Evolutionary conservation across 2,329 filamentous ascomycete genomes (phyloP).

Genomic region (Hypoxylon rubiginosum): DNA sequence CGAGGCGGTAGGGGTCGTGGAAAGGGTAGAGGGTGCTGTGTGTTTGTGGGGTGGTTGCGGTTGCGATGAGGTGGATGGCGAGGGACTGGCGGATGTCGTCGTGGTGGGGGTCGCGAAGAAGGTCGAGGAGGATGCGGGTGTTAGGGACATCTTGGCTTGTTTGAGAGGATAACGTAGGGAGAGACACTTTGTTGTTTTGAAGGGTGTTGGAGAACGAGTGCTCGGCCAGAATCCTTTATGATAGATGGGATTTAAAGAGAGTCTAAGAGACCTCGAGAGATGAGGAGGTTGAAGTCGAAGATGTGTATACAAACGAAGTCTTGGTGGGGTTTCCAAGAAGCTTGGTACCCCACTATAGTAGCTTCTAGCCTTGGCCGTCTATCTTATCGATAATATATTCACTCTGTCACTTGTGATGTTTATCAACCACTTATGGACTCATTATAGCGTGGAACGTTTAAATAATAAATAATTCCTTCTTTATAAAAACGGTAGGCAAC

Average conservation of each 20-base stretch:
- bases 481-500: conserved; percentile 3
- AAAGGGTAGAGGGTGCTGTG: neutral
- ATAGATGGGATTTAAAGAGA: too few relatives aligned
- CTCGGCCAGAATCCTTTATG: too few relatives aligned
- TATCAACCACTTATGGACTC: neutral
- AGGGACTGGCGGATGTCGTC: conserved; percentile 14
- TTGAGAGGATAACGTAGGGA: neutral
- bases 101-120: neutral
- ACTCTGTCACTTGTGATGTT: neutral
- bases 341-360: conserved; percentile 9
- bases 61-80: conserved; percentile 21
- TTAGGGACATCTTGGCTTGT: conserved; percentile 1
- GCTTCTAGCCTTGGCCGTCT: neutral
- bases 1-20: neutral
- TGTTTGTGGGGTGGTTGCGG: too few relatives aligned
- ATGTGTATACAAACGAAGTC: neutral
- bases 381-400: conserved; percentile 5
- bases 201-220: too few relatives aligned
- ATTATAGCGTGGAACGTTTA: neutral
- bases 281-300: neutral
- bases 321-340: conserved; percentile 10
- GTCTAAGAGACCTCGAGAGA: too few relatives aligned
- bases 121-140: conserved; percentile 1
- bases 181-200: too few relatives aligned
- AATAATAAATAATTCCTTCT: conserved; percentile 15